A percentile compares a stretch with the other conserved stretches of the same genome.
Evolutionary conservation across 192 early-diverging fungal species (phyloP).

Genomic region (Lobosporangium transversale): DNA sequence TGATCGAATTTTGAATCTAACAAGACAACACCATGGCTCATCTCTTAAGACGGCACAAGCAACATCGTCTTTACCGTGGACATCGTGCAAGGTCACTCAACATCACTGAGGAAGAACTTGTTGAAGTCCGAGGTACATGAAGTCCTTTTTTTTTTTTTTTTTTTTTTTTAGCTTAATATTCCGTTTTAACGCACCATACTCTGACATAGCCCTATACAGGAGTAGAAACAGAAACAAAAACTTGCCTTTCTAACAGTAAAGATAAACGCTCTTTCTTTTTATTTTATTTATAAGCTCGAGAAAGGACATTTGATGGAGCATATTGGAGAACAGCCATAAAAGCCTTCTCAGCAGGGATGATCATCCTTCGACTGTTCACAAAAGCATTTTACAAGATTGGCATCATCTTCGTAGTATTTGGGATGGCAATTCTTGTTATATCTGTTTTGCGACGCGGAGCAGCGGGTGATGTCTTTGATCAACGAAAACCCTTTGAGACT

Average conservation of each 20-base stretch:
- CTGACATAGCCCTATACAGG: no score
- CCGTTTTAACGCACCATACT: background rate
- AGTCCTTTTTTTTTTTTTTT: background rate
- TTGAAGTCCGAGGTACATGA: slow-evolving; percentile 60
- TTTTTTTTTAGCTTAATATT: background rate
- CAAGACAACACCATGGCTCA: no score
- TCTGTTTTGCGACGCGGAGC: slow-evolving; percentile 55
- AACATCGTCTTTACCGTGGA: slow-evolving; percentile 55
- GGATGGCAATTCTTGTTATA: slow-evolving; percentile 58
- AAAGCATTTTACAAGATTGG: slow-evolving; percentile 64
- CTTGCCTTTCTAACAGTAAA: no score
- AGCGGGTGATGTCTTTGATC: slow-evolving; percentile 66
- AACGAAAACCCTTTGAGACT: slow-evolving; percentile 60
- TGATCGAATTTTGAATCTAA: no score
- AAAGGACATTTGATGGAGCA: slow-evolving; percentile 70
- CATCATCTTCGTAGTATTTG: slow-evolving; percentile 66
- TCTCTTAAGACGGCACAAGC: slow-evolving; percentile 1
- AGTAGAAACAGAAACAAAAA: no score
- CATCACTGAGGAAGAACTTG: slow-evolving; percentile 59
- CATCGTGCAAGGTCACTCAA: slow-evolving; percentile 58
- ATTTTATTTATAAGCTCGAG: slow-evolving; percentile 50
- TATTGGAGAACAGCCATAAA: slow-evolving; percentile 67
- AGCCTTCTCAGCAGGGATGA: slow-evolving; percentile 62
- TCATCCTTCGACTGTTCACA: slow-evolving; percentile 67
- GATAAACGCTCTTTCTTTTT: background rate